Conservation (phyloP, 495 filamentous ascomycete species). For the Echria macrotheca region DNA sequence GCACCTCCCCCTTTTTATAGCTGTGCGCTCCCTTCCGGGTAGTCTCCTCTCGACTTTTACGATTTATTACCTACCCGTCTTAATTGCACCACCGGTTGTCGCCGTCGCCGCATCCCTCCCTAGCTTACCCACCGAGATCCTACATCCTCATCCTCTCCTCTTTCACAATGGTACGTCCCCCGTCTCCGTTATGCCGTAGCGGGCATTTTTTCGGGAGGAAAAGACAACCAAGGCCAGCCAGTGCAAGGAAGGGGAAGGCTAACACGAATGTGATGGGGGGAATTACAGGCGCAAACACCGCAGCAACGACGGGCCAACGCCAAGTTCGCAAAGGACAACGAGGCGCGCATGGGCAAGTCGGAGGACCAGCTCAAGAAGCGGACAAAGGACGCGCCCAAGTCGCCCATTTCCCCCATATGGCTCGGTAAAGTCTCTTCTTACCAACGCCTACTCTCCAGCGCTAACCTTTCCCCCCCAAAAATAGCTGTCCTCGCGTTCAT, state of each 20-base stretch:
- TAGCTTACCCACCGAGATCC: neutral
- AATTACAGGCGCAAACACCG: conserved; percentile 84
- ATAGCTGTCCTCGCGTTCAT: conserved; percentile 79
- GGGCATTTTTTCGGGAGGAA: too few relatives aligned
- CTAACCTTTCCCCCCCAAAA: too few relatives aligned
- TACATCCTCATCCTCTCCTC: neutral
- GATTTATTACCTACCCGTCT: neutral
- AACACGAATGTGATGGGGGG: too few relatives aligned
- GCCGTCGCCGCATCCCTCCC: neutral
- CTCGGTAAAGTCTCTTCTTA: conserved; percentile 55
- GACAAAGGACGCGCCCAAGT: conserved; percentile 57
- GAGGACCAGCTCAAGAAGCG: conserved; percentile 62
- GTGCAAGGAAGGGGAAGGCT: too few relatives aligned
- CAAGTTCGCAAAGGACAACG: conserved; percentile 73
- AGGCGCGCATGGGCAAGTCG: conserved; percentile 77
- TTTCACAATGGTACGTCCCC: conserved; percentile 22
- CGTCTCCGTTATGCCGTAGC: too few relatives aligned
- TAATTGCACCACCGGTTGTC: neutral
- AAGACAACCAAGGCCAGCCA: too few relatives aligned
- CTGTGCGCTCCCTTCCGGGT: too few relatives aligned
- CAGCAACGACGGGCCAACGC: conserved; percentile 86
- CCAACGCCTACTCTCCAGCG: neutral
- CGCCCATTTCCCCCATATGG: conserved; percentile 74
- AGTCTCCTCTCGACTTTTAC: neutral
- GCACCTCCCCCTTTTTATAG: too few relatives aligned